Evolutionary conservation across 305 asterid genomes (phyloP), one percentile per base, ranked within the genome.

Genomic region (Fraxinus sp.): DNA sequence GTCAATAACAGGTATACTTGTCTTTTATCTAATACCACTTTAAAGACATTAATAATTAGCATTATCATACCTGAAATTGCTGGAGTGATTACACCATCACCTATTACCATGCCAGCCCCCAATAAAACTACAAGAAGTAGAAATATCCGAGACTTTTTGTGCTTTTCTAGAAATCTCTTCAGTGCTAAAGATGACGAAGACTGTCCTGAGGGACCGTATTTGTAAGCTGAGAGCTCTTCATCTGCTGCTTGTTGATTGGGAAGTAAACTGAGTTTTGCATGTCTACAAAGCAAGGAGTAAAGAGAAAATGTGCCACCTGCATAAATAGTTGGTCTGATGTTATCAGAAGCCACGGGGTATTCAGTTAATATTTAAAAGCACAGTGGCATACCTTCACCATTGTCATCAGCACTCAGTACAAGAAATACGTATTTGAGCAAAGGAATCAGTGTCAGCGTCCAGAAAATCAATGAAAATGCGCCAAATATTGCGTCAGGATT

Each of bases 211-310:
- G 90, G 89, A 26, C 97, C 96, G 86, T 91, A 91, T 88, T 90
- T 96, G 89, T 93, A 96, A 77, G 99, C 79, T 33, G 95, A 91
- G 70, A 96, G 92, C 85, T 96, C 99, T 89, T 94, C 98, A 77
- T 96, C 99, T 76, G 98, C 99, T 39, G 98, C 98, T 89, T 96
- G 99, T 84, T 96, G 99, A 91, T 95, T 96, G 75, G 98, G 97
- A 89, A 96, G 99, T 87, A 96, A 92, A 85, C 98, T 89, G 83
- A 96, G 90, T 81, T 96, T 96, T 79, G 98, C 97, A 90, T 96
- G 95, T 86, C 99, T 90, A 82, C 98, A 96, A 57, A 96, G 97
- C 86, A 96, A 91, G 72, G 98, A 93, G 88, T 96, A 96, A 66
- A 96, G 97, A 84, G 99, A 97, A 86, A 96, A 94, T 73, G 98